These are phyloP conservation scores for Spathaspora sp. DNA, from an alignment of 1,139 yeast species.

Conservation along the genomic window DNA sequence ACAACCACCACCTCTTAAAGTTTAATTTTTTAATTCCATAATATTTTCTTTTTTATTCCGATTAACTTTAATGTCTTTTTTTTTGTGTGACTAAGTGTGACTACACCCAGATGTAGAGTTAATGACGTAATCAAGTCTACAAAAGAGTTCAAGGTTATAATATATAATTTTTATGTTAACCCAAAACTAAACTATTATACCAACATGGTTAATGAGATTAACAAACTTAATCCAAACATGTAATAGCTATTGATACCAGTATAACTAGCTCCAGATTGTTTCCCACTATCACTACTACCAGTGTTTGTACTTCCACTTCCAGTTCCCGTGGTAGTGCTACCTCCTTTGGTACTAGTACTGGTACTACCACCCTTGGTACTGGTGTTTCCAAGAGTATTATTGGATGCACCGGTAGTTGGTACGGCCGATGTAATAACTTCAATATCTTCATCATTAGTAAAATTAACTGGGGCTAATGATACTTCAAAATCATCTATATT, in stretches of 20 bases:
- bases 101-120: too few species aligned
- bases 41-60: too few species aligned
- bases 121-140: too few species aligned
- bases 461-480: slow-evolving; percentile 63
- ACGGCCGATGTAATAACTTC: slow-evolving; percentile 39
- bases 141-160: too few species aligned
- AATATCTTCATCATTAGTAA: slow-evolving; percentile 39
- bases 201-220: neutral
- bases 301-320: neutral
- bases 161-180: too few species aligned
- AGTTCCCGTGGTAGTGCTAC: neutral
- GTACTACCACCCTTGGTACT: neutral
- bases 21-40: too few species aligned
- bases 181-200: neutral
- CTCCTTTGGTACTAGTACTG: slow-evolving; percentile 19
- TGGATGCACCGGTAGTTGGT: slow-evolving; percentile 40
- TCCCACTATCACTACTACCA: neutral
- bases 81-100: too few species aligned
- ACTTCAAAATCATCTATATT: slow-evolving; percentile 68
- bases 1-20: too few species aligned
- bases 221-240: neutral
- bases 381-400: neutral
- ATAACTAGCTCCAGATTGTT: neutral
- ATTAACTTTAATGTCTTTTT: too few species aligned
- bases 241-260: neutral